phyloP scores from a whole-genome alignment of 768 basidiomycete species.

The Fibroporia radiculosa region DNA sequence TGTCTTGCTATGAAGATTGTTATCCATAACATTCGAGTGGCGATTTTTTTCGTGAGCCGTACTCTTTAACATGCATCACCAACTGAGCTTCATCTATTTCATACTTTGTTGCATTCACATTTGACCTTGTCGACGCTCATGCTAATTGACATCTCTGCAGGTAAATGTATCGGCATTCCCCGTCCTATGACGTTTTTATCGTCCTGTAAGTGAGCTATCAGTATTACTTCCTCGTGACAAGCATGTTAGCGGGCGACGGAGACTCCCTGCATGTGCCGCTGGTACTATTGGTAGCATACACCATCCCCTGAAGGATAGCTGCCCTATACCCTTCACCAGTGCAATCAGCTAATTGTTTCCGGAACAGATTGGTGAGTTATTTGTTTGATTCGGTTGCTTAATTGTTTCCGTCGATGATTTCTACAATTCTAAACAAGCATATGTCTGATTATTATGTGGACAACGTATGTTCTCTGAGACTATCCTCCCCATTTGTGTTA shows the following conservation, averaged over 20 bases:
- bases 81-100: slow-evolving; percentile 32
- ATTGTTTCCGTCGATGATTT: slow-evolving; percentile 37
- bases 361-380: neutral
- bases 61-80: slow-evolving; percentile 75
- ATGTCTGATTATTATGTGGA: slow-evolving; percentile 55
- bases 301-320: slow-evolving; percentile 32
- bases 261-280: slow-evolving; percentile 16
- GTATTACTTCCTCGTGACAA: neutral
- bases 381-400: neutral
- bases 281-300: slow-evolving; percentile 32
- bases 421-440: slow-evolving; percentile 54
- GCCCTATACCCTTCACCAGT: neutral
- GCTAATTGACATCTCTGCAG: no score
- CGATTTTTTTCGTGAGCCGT: slow-evolving; percentile 70
- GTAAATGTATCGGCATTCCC: no score
- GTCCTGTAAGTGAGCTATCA: neutral
- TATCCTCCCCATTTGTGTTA: neutral
- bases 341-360: neutral
- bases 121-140: no score
- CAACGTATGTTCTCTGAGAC: slow-evolving; percentile 43
- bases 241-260: slow-evolving; percentile 30
- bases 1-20: slow-evolving; percentile 47
- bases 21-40: slow-evolving; percentile 61
- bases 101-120: neutral
- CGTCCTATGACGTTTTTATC: neutral